Percentiles rank a stretch among this genome's conserved stretches.
Conservation (phyloP, 352 stramenopile species). For the Globisporangium parvum region DNA sequence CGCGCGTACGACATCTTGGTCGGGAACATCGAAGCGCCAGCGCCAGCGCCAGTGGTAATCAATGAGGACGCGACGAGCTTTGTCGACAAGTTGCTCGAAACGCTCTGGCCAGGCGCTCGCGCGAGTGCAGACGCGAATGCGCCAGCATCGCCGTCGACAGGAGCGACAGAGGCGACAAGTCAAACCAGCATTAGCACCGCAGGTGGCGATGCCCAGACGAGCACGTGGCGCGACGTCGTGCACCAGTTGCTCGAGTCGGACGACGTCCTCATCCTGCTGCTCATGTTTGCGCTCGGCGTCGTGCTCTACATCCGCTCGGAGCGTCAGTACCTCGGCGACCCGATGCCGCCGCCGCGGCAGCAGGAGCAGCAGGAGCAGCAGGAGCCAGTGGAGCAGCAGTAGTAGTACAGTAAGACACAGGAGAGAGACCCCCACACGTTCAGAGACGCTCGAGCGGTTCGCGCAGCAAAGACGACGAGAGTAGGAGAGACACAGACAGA, state of each 20-base stretch:
- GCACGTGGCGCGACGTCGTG: constrained; percentile 25
- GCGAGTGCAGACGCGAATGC: constrained; percentile 12
- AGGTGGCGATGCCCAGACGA: too few relatives aligned
- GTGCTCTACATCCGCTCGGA: constrained; percentile 76
- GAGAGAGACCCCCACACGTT: too few relatives aligned
- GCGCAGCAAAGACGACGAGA: too few relatives aligned
- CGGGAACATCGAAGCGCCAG: constrained; percentile 31
- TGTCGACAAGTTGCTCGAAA: constrained; percentile 23
- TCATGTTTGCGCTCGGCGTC: constrained; percentile 52
- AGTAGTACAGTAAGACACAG: too few relatives aligned
- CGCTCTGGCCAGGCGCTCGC: constrained; percentile 25
- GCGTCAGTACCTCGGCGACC: constrained; percentile 45
- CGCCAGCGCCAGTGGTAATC: neutral
- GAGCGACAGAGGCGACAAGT: neutral
- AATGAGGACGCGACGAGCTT: constrained; percentile 9
- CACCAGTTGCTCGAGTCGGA: constrained; percentile 36
- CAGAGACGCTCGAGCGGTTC: too few relatives aligned
- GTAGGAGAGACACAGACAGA: too few relatives aligned
- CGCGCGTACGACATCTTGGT: constrained; percentile 56
- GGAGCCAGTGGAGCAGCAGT: too few relatives aligned
- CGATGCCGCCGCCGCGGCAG: constrained; percentile 13
- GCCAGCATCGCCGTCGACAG: neutral
- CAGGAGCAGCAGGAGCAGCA: constrained; percentile 8
- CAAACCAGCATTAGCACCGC: neutral
- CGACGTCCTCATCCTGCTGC: constrained; percentile 55